A percentile compares a stretch with the other conserved stretches of the same genome.
phyloP scores from a whole-genome alignment of 441 rosid species.

The Pelargonium myrrhifolium region DNA sequence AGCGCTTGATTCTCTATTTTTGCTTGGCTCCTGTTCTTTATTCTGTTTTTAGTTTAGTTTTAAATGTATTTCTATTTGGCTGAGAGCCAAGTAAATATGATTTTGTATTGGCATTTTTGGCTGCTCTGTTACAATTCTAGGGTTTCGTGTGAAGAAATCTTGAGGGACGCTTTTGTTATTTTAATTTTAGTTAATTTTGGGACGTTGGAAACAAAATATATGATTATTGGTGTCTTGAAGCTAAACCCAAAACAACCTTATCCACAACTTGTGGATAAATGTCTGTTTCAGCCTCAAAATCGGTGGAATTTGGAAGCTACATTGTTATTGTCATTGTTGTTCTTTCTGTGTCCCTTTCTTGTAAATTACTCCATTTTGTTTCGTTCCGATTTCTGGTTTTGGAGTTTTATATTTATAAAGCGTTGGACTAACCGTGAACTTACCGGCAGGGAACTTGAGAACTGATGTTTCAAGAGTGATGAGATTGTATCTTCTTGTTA shows the following conservation, averaged over 20 bases:
- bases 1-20: not conserved
- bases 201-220: not conserved
- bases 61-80: not conserved
- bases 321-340: not conserved
- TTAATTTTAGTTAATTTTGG: not conserved
- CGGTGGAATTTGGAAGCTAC: not conserved
- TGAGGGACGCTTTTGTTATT: not conserved
- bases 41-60: not conserved
- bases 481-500: not conserved
- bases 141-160: not conserved
- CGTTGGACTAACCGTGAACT: not conserved
- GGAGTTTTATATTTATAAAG: not conserved
- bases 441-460: conserved; percentile 3
- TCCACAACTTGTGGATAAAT: not conserved
- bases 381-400: not conserved
- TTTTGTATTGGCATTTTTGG: not conserved
- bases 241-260: not conserved
- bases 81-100: not conserved
- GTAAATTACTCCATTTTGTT: not conserved
- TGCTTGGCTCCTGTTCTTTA: not conserved
- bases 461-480: conserved; percentile 4
- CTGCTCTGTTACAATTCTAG: not conserved
- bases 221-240: not conserved
- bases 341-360: not conserved
- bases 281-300: not conserved